Percentiles rank a stretch among this genome's conserved stretches.
phyloP scores from a whole-genome alignment of 257 asterid genomes.

The Marsdenia floribunda region DNA sequence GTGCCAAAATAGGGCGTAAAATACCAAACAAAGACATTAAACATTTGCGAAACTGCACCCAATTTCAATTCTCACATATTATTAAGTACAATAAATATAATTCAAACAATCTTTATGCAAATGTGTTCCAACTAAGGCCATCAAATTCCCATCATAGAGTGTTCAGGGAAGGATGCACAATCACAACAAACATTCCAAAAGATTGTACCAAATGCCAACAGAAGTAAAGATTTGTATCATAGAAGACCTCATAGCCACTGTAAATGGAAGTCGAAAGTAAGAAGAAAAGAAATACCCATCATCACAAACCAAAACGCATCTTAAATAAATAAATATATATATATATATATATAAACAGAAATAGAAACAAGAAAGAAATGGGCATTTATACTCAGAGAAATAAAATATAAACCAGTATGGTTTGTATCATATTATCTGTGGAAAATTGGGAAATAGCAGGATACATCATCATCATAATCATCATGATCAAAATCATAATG shows the following conservation, averaged over 20 bases:
- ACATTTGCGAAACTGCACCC: not conserved
- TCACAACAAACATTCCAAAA: not conserved
- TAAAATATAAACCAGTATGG: constrained; percentile 2
- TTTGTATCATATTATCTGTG: constrained; percentile 1
- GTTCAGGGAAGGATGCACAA: not conserved
- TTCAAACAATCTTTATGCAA: not conserved
- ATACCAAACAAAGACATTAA: not conserved
- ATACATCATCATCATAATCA: constrained; percentile 23
- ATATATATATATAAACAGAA: not conserved
- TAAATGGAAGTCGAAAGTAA: not conserved
- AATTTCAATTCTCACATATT: not conserved
- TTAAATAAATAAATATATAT: not conserved
- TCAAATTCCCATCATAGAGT: not conserved
- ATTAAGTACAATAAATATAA: not conserved
- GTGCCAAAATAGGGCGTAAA: not conserved
- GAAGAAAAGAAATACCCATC: not conserved
- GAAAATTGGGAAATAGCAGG: constrained; percentile 16
- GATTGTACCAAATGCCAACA: not conserved
- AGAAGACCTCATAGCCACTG: not conserved
- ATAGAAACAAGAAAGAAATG: not conserved
- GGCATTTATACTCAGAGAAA: constrained; percentile 13
- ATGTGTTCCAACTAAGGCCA: not conserved
- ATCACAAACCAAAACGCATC: not conserved
- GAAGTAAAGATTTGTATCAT: not conserved
- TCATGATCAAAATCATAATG: constrained; percentile 12